Evolutionary conservation across 352 stramenopile species (phyloP), one percentile per base, ranked within the genome.

Genomic region (Aphanomyces invadans): DNA sequence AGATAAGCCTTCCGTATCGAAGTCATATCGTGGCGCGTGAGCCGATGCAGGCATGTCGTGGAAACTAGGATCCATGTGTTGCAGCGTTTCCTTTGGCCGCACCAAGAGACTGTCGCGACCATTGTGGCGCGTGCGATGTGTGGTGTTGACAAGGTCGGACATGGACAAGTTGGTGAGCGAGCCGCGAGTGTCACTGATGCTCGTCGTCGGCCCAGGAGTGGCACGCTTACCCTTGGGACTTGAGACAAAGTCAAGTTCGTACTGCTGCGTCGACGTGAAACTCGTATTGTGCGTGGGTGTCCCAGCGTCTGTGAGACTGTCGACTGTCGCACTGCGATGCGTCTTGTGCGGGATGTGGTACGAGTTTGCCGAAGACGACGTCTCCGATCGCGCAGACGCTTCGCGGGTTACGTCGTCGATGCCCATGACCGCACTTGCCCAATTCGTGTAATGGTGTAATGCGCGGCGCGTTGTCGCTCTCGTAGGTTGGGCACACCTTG

Each of bases 1-100:
- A 42, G 81, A 87, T 61, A 89, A 73, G 4, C 83, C 81, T n/a
- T 92, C 80, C 1, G 74, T 67, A 33, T 67, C 48, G 39, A 57
- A 49, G 36, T 51, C 36, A 48, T 57, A 57, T 12, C 48, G 15
- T 12, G 60, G 21, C 4, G 25, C 12, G 2, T 21, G 21, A 12
- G 23, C 23, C n/a, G 39, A 9, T 25, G 5, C 32, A 19, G 23
- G 60, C 45, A 67, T 44, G 25, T 67, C 60, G 23, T 69, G 61
- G 71, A 76, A 25, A 52, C 49, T 49, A 33, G 68, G 53, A 25
- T 70, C 71, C 71, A 76, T 52, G 70, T 76, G 67, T 68, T 75
- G 28, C 31, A 76, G 31, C 42, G 38, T n/a, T 64, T 67, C 60
- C 17, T 9, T 67, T 19, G 33, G 33, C 17, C 60, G 60, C 17